Percentiles rank a stretch among this genome's conserved stretches.
Conservation (phyloP, 805 yeast species). For the Starmerella scarabaei region DNA sequence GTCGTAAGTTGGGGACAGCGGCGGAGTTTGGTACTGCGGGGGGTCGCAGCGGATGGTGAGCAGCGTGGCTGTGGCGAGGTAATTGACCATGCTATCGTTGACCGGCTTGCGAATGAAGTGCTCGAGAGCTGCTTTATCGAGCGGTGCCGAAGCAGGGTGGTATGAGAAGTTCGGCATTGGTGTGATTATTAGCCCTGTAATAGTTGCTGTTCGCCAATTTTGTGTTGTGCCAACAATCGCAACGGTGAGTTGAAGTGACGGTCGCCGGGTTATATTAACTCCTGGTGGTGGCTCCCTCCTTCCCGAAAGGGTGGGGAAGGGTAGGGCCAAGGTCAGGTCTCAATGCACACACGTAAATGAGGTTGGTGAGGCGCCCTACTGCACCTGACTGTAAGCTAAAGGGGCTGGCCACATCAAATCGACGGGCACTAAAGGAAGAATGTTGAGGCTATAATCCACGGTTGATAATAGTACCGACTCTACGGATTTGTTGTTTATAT, state of each 20-base stretch:
- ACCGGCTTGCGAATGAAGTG: constrained; percentile 32
- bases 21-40: constrained; percentile 19
- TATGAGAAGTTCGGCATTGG: not conserved
- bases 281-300: constrained; percentile 7
- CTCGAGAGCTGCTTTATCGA: constrained; percentile 30
- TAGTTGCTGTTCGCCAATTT: no score
- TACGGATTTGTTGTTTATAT: no score
- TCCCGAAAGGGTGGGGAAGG: constrained; percentile 16
- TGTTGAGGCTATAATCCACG: no score
- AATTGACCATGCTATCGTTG: constrained; percentile 30
- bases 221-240: not conserved
- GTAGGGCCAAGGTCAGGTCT: constrained; percentile 12
- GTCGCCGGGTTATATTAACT: not conserved
- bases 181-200: no score
- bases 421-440: no score
- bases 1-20: constrained; percentile 16
- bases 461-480: no score
- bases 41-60: constrained; percentile 30
- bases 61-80: constrained; percentile 32
- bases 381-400: constrained; percentile 3
- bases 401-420: constrained; percentile 8
- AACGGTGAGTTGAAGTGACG: not conserved
- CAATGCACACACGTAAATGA: constrained; percentile 14
- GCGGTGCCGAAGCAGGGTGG: constrained; percentile 5
- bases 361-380: constrained; percentile 14